Evolutionary conservation across 2,329 filamentous ascomycete species (phyloP), one percentile per base, ranked within the genome.

Genomic region (Trichoderma endophyticum): DNA sequence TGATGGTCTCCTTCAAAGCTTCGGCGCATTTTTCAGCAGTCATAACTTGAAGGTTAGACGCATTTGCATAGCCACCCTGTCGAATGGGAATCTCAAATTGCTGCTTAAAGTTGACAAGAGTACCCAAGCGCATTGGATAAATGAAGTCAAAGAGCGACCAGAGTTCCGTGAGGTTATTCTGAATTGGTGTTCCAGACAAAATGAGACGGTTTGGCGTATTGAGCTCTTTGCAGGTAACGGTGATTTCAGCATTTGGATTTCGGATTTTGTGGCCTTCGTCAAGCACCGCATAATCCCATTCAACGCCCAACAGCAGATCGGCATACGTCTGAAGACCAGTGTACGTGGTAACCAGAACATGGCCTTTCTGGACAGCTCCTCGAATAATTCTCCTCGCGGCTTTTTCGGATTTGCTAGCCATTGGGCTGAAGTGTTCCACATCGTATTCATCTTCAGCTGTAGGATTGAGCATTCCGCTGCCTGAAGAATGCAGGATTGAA

Each of bases 111-210:
- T 93, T 94, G 72, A 98, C 92, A 14, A 98, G 85, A 0, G 93
- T 98, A 0, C 96, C 97, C 6, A 99, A 84, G 15, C 95, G 92
- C 93, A 98, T 98, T 0, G 97, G 96, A 74, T 94, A 98, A 71
- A 98, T 92, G 78, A 99, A 99, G 79, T 99, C 97, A 78, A 99
- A 98, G 0, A 99, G 84, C 0, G 95, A 98, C 95, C 96, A 99
- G 0, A 99, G 85, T 80, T 99, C 97, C 0, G 92, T 91, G 30
- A 99, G 83, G 74, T 98, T 98, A 81, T 99, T 99, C 80, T 99
- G 97, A 86, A 99, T 97, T 0, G 97, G 97, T 0, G 96, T 99
- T 6, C 96, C 96, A 0, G 97, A 98, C 1, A 99, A 85, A 72
- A 99, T 98, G 74, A 98, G 87, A 26, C 97, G 90, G 77, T 98